Base-by-base conservation (phyloP, 192 early-diverging fungal species). In the Coemansia sp. region DNA sequence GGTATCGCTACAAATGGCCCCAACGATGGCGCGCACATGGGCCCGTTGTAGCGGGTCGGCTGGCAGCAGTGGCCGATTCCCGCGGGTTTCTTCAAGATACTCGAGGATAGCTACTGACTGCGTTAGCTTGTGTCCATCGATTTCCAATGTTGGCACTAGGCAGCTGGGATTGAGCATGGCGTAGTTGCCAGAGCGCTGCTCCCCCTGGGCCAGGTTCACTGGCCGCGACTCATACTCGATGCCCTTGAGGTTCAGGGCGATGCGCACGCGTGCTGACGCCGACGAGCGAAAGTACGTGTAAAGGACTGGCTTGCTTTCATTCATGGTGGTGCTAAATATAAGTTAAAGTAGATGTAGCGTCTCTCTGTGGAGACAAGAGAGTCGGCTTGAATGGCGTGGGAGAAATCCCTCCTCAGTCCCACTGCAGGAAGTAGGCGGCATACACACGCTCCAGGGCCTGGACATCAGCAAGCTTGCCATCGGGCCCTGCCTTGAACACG, bases 31-130 rank as follows among this genome's bases (percentile, higher is more conserved):
- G 34, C 93, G 85, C 31, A 93, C 91, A 63, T 70, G 64, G 34
- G 90, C 91, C 7, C 90, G 85, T 33, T 82, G 73, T 11, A 82
- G 56, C 33, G 88, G 82, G 33, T 93, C 89, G 38, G 74, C 75
- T 13, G 95, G 95, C 48, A 97, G 77, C 40, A 95, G 77, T 11
- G 92, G 83, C 13, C 18, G 76, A 59, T 86, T 84, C 13, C 91
- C 87, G 43, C 83, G 63, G 10, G 84, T 74, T 65, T 97, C 95
- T 46, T 97, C 95, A 5, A 98, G 76, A 65, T 93, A 93, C 66
- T 98, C 95, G 20, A 94, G 63, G 42, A 98, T 95, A 14, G 93
- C 89, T 20, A 86, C 61, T 5, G 90, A 93, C 83, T 95, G 88
- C 36, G 59, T 45, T 31, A 93, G 45, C 3, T 61, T 61, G 18